These are phyloP conservation scores for Amphichorda felina DNA, from an alignment of 2,329 filamentous ascomycete species.

Conservation along the genomic window DNA sequence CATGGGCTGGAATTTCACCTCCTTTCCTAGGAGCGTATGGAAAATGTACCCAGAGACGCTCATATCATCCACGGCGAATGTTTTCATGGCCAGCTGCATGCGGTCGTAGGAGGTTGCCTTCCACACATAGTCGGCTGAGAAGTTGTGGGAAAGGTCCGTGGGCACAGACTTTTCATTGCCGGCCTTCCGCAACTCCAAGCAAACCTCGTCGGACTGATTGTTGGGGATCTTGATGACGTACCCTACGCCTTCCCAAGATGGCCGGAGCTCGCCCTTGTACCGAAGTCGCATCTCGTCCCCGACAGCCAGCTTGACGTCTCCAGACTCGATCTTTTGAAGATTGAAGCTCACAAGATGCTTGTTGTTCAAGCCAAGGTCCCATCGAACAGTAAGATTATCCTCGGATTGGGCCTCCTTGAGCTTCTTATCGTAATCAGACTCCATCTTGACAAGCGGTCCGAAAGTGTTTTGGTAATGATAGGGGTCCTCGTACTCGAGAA, in stretches of 20 bases:
- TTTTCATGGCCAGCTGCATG: constrained; percentile 99
- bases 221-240: constrained; percentile 99
- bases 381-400: constrained; percentile 85
- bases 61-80: constrained; percentile 94
- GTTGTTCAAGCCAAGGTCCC: constrained; percentile 93
- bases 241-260: constrained; percentile 92
- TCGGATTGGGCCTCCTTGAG: constrained; percentile 97
- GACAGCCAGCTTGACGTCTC: constrained; percentile 94
- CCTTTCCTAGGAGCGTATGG: constrained; percentile 88
- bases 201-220: constrained; percentile 97
- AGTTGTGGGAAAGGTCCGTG: constrained; percentile 93
- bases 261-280: constrained; percentile 86
- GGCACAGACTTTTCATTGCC: constrained; percentile 94
- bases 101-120: constrained; percentile 98
- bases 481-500: constrained; percentile 90
- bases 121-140: constrained; percentile 98
- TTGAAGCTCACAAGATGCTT: constrained; percentile 95
- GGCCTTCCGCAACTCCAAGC: constrained; percentile 84
- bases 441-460: constrained; percentile 94
- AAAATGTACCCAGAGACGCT: constrained; percentile 98
- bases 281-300: constrained; percentile 97
- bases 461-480: constrained; percentile 99
- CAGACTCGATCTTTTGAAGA: constrained; percentile 91
- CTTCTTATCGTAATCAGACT: constrained; percentile 98
- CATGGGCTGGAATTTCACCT: constrained; percentile 88